A percentile compares a stretch with the other conserved stretches of the same genome.
These are phyloP conservation scores for Venturiaceae sp. DNA, from an alignment of 2,329 filamentous ascomycete genomes.

Conservation along the genomic window DNA sequence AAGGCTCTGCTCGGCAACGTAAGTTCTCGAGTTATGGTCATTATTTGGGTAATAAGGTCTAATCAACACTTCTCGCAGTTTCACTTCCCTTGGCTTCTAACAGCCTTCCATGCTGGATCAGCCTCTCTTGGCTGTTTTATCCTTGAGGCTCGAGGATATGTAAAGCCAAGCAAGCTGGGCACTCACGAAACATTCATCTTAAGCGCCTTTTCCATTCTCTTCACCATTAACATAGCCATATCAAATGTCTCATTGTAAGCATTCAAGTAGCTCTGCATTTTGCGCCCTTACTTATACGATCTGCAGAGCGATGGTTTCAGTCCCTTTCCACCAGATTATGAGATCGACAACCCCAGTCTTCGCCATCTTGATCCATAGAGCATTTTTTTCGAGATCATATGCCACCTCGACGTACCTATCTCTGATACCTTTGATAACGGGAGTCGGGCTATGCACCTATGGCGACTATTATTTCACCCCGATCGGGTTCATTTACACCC, in stretches of 20 bases:
- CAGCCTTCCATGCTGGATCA: conserved; percentile 47
- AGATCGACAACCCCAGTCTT: conserved; percentile 53
- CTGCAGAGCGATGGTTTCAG: conserved; percentile 39
- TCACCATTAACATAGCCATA: conserved; percentile 54
- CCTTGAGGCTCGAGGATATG: conserved; percentile 42
- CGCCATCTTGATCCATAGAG: conserved; percentile 51
- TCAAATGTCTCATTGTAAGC: conserved; percentile 50
- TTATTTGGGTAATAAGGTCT: background rate
- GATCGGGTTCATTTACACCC: conserved; percentile 31
- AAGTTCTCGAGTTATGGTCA: background rate
- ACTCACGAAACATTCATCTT: conserved; percentile 46
- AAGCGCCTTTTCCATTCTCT: conserved; percentile 49
- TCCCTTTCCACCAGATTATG: conserved; percentile 58
- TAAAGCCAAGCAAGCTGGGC: conserved; percentile 43
- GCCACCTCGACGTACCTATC: conserved; percentile 55
- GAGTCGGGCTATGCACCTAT: conserved; percentile 49
- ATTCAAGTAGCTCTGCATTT: conserved; percentile 17
- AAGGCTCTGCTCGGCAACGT: conserved; percentile 46
- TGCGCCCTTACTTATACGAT: background rate
- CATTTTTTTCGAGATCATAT: conserved; percentile 47
- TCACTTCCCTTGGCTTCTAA: conserved; percentile 51
- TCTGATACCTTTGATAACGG: conserved; percentile 46
- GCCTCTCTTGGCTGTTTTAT: conserved; percentile 46
- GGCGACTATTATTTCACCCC: conserved; percentile 56
- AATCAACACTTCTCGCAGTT: conserved; percentile 30